Evolutionary conservation across 2,329 filamentous ascomycete species (phyloP).

Genomic region (Arachnopeziza araneosa): DNA sequence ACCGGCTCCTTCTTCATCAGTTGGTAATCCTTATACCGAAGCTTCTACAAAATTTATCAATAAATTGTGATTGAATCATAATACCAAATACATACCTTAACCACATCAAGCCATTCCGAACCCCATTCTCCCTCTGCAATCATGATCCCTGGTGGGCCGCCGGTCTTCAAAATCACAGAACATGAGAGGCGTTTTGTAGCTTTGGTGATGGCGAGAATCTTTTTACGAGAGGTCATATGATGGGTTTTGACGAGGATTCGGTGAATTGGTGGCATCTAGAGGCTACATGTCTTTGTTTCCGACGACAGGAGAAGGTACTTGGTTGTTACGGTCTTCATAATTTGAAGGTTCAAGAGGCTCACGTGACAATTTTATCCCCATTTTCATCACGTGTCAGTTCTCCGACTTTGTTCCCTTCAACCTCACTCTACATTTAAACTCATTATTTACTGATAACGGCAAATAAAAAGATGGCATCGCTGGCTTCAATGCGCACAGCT

Average conservation of each 20-base stretch:
- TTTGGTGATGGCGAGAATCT: constrained; percentile 58
- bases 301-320: too few species aligned
- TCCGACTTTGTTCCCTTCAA: too few species aligned
- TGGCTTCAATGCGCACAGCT: too few species aligned
- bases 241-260: constrained; percentile 67
- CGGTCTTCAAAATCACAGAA: constrained; percentile 60
- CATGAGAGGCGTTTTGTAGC: constrained; percentile 54
- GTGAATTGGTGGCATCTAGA: not conserved
- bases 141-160: constrained; percentile 71
- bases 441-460: too few species aligned
- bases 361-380: too few species aligned
- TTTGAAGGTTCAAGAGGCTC: too few species aligned
- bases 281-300: not conserved
- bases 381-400: too few species aligned
- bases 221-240: constrained; percentile 77
- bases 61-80: not conserved
- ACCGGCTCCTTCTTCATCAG: constrained; percentile 24
- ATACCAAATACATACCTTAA: constrained; percentile 18
- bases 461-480: too few species aligned
- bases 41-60: constrained; percentile 14
- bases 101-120: constrained; percentile 23
- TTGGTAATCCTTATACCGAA: constrained; percentile 28
- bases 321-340: too few species aligned
- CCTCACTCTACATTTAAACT: too few species aligned
- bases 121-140: constrained; percentile 51